Evolutionary conservation across 2,329 filamentous ascomycete genomes (phyloP), one percentile per base, ranked within the genome.

Genomic region (Neopestalotiopsis clavispora): DNA sequence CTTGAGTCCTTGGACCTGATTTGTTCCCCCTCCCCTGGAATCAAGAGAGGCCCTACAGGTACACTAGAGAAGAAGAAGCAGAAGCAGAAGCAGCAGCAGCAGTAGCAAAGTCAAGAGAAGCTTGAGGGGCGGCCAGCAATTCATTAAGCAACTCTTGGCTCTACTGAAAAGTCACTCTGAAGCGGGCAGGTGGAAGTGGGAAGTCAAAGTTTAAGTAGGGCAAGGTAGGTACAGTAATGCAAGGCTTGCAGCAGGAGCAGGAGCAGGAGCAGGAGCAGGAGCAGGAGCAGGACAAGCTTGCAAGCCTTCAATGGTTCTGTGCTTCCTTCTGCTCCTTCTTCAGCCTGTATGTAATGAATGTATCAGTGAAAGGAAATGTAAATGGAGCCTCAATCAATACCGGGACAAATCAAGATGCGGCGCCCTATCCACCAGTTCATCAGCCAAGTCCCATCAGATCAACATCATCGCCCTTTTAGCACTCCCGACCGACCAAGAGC

Each of bases 321-420:
- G 9, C 49, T 7, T 56, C 20, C 49, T 56, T 23, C 13, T n/a
- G 9, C 49, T 23, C 12, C 17, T 56, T 7, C 49, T 66, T 45
- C 28, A 66, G 64, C 42, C 28, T 17, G 64, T 49, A 66, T 45
- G 64, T 66, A 20, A 23, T 38, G 30, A 38, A 38, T 38, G 34
- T 38, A 38, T 28, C 23, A 28, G 23, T 28, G 2, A 28, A 28
- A 28, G 23, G 23, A 28, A 28, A 49, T 58, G 49, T 60, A 59
- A 42, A n/a, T 67, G 65, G 65, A 67, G 65, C 65, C 57, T 52
- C 65, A 67, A 67, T 67, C 65, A 59, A 67, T 57, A 14, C 62
- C 49, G 28, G 64, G 49, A 58, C 64, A 58, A 28, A 66, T 45
- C 64, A 58, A 38, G 34, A 38, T 38, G 10, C 34, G 10, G 6